Evolutionary conservation across 805 yeast genomes (phyloP).

Genomic region (Ogataea salicorniae): DNA sequence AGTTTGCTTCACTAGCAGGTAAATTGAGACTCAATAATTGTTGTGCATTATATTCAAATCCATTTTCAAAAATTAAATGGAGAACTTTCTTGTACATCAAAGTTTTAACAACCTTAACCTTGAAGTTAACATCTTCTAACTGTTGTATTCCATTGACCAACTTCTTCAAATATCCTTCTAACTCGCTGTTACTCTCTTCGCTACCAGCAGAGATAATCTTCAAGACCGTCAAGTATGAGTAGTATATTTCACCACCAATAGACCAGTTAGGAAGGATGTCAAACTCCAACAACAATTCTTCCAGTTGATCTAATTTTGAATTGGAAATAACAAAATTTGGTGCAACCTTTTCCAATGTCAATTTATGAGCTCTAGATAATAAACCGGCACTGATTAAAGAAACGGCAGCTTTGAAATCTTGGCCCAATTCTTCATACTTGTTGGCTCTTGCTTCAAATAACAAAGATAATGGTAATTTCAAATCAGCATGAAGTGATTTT

Average conservation of each 20-base stretch:
- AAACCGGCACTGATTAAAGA: conserved; percentile 57
- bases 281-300: conserved; percentile 42
- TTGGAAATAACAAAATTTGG: conserved; percentile 64
- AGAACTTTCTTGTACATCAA: conserved; percentile 49
- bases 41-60: conserved; percentile 26
- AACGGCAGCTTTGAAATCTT: conserved; percentile 54
- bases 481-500: conserved; percentile 31
- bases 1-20: conserved; percentile 41
- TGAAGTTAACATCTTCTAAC: conserved; percentile 32
- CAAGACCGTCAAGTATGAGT: conserved; percentile 39
- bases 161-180: conserved; percentile 28
- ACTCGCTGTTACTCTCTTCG: conserved; percentile 4
- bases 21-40: conserved; percentile 36
- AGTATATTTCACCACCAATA: conserved; percentile 54
- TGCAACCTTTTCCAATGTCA: conserved; percentile 56
- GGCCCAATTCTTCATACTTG: conserved; percentile 41
- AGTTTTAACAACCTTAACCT: conserved; percentile 44
- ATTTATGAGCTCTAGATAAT: conserved; percentile 59
- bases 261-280: conserved; percentile 42
- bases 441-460: conserved; percentile 59
- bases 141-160: conserved; percentile 43
- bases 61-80: conserved; percentile 32
- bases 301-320: conserved; percentile 25
- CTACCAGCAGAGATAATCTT: conserved; percentile 9
- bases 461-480: conserved; percentile 44